A percentile compares a stretch with the other conserved stretches of the same genome.
Evolutionary conservation across 73 alveolate genomes (phyloP).

Genomic region (Tetrahymena borealis): DNA sequence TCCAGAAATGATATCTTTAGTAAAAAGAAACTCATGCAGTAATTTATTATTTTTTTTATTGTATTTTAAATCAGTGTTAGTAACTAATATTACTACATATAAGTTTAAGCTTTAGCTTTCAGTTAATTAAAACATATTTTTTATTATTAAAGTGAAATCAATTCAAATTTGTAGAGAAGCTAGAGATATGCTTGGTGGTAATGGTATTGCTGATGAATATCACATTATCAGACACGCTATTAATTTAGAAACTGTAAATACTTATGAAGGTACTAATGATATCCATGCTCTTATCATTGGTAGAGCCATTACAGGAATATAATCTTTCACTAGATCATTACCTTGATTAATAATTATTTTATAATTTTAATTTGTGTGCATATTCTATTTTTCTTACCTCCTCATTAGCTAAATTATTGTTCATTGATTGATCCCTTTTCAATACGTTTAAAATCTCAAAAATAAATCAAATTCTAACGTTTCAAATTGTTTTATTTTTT

Average conservation of each 20-base stretch:
- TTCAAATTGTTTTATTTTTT: too few species aligned
- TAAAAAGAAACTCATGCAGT: constrained; percentile 87
- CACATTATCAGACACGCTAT: constrained; percentile 79
- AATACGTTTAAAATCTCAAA: too few species aligned
- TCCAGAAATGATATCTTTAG: constrained; percentile 83
- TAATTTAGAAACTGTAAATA: constrained; percentile 84
- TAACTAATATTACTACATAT: neutral
- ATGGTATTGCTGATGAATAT: constrained; percentile 92
- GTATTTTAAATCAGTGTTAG: neutral
- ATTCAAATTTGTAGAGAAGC: constrained; percentile 80
- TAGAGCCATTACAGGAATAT: constrained; percentile 90
- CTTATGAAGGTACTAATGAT: constrained; percentile 82
- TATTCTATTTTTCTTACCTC: too few species aligned
- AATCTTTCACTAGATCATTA: constrained; percentile 61
- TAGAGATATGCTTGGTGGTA: constrained; percentile 92
- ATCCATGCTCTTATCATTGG: constrained; percentile 82
- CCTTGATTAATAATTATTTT: neutral
- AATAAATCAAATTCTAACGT: too few species aligned
- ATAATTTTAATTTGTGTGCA: neutral
- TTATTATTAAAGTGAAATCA: constrained; percentile 5
- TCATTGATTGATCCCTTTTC: too few species aligned
- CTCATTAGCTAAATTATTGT: too few species aligned
- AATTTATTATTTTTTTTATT: neutral
- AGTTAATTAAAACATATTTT: neutral
- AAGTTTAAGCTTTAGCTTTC: too few species aligned